Evolutionary conservation across 805 yeast genomes (phyloP), one percentile per base, ranked within the genome.

Genomic region (Kuraishia capsulata): DNA sequence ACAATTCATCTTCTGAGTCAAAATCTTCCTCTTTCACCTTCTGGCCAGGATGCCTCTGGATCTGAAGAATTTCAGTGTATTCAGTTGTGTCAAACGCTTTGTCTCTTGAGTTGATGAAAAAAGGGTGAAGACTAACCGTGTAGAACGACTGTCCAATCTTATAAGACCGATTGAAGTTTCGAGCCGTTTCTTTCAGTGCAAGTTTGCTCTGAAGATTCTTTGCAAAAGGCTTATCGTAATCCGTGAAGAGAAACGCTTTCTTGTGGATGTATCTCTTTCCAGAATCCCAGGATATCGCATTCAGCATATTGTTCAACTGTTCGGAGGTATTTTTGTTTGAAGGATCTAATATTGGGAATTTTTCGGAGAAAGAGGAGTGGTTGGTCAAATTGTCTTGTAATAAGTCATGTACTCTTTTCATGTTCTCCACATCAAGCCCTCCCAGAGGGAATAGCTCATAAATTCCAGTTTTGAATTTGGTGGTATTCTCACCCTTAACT

Each of bases 211-310:
- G 40, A 13, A 67, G 62, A 5, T 61, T 48, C 5, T 62, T 61
- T 38, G 65, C 64, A 44, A 61, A 70, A 0, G 96, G 97, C 34
- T 57, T 58, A 46, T 82, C 92, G 52, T 81, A 77, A 52, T 80
- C 82, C 0, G 96, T 85, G 50, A 88, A 74, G 51, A 87, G 60
- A 45, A 86, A 71, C 3, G 85, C 58, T 48, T 81, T 78, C 45
- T 72, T 74, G 33, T 67, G 68, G 36, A 74, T 73, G 53, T 69
- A 80, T 19, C 54, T 52, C 37, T 59, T 63, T 23, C 26, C 26
- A 8, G 26, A 23, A 11, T 23, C 26, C 26, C 26, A 23, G 8
- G 31, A 28, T 17, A 11, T 13, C 30, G 69, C 72, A 25, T 64
- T 65, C 33, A 87, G 62, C 6, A 79, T 64, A 5, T 56, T 55